Evolutionary conservation across 2,329 filamentous ascomycete genomes (phyloP).

Genomic region (Botrytis aclada): DNA sequence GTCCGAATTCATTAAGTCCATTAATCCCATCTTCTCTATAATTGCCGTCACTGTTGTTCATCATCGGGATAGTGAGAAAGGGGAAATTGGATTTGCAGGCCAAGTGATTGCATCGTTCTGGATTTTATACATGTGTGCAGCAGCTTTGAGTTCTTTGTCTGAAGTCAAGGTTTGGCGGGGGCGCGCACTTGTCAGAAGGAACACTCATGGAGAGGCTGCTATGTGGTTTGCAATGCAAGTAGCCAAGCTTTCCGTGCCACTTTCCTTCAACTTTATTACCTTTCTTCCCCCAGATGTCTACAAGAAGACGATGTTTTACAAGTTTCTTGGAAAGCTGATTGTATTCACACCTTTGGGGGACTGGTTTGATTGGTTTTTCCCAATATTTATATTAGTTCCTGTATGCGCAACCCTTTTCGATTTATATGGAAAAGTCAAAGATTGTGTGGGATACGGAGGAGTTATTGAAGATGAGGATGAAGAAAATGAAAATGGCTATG

Average conservation of each 20-base stretch:
- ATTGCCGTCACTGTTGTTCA: slow-evolving; percentile 56
- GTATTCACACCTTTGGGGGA: slow-evolving; percentile 77
- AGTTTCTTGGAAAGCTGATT: slow-evolving; percentile 79
- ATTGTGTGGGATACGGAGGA: slow-evolving; percentile 70
- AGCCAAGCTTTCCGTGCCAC: slow-evolving; percentile 84
- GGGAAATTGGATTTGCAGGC: slow-evolving; percentile 79
- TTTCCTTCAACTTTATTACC: slow-evolving; percentile 95
- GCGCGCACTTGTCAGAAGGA: slow-evolving; percentile 80
- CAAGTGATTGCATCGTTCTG: slow-evolving; percentile 81
- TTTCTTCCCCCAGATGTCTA: slow-evolving; percentile 75
- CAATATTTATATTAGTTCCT: slow-evolving; percentile 80
- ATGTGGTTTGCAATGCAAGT: slow-evolving; percentile 96
- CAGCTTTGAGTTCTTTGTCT: slow-evolving; percentile 80
- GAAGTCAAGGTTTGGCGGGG: slow-evolving; percentile 98
- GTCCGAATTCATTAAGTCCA: slow-evolving; percentile 88
- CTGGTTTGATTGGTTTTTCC: slow-evolving; percentile 86
- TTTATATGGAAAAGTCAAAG: slow-evolving; percentile 78
- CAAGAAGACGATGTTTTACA: slow-evolving; percentile 76
- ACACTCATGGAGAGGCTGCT: slow-evolving; percentile 88
- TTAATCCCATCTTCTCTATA: slow-evolving; percentile 71
- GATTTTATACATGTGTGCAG: slow-evolving; percentile 95
- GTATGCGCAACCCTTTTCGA: slow-evolving; percentile 85
- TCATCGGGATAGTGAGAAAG: slow-evolving; percentile 64
- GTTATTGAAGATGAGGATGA: slow-evolving; percentile 73
- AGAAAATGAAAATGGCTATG: slow-evolving; percentile 62